Base-by-base conservation (phyloP, 768 basidiomycete genomes). In the Cystobasidium tubakii region DNA sequence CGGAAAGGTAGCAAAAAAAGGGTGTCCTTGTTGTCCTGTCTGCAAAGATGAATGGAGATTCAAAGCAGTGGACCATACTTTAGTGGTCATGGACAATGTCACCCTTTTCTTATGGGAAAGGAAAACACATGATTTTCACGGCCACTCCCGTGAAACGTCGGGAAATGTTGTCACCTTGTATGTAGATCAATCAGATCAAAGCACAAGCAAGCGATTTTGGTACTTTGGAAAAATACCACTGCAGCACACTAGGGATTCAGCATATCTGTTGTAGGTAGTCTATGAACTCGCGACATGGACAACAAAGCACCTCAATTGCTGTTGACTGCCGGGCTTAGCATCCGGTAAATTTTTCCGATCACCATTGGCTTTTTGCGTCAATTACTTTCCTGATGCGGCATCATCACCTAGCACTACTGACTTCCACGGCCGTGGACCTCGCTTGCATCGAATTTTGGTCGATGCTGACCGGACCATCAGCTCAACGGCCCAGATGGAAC, bases 381-480 rank as follows among this genome's bases (percentile, higher is more conserved):
- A n/a, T n/a, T n/a, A n/a, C n/a, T n/a, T 50, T 50, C 46, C 46
- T 50, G 21, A 50, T 50, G 46, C 46, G 46, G 46, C 46, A 50
- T 12, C 10, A 12, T 50, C 46, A 50, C 10, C n/a, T 50, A 3
- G 46, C n/a, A n/a, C n/a, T n/a, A n/a, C 46, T 50, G 46, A 6
- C 12, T 50, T 50, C 3, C 15, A 50, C n/a, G 10, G 39, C 39
- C 39, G 46, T 50, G 46, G 46, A 50, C 46, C 46, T 50, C 46
- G 46, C 46, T 50, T 50, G 39, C 39, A 6, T 6, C 39, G 39
- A 39, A 6, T 39, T n/a, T n/a, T n/a, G n/a, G n/a, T n/a, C n/a
- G n/a, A n/a, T n/a, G n/a, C n/a, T n/a, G n/a, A n/a, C n/a, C n/a
- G n/a, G n/a, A n/a, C n/a, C n/a, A n/a, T n/a, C n/a, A n/a, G n/a